phyloP scores from a whole-genome alignment of 495 filamentous ascomycete species.

The Apiosordaria backusii region DNA sequence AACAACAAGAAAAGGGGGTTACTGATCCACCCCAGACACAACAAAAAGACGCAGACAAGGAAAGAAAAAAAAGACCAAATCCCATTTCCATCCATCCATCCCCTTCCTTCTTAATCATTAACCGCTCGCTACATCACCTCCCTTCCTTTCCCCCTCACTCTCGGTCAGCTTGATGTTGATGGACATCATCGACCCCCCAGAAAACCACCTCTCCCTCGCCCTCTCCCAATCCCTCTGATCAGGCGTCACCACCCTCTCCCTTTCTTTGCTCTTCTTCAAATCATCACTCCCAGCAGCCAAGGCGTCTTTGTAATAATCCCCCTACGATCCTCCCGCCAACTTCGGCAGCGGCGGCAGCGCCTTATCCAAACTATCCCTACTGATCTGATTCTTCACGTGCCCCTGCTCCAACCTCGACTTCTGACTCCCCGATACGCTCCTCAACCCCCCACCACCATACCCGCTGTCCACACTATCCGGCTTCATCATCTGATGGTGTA shows the following conservation, averaged over 20 bases:
- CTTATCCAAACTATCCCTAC: slow-evolving; percentile 51
- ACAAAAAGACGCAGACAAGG: slow-evolving; percentile 10
- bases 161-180: not conserved
- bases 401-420: slow-evolving; percentile 17
- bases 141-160: not conserved
- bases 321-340: slow-evolving; percentile 22
- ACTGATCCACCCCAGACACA: not conserved
- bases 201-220: slow-evolving; percentile 16
- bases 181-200: not conserved
- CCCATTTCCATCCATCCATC: slow-evolving; percentile 1
- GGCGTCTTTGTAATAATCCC: slow-evolving; percentile 7
- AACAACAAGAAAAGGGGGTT: not conserved
- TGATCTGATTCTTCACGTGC: slow-evolving; percentile 27
- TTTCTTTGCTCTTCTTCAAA: too few relatives aligned
- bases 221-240: slow-evolving; percentile 19
- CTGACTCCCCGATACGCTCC: slow-evolving; percentile 28
- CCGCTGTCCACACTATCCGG: slow-evolving; percentile 39
- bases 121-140: not conserved
- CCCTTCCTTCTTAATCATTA: not conserved
- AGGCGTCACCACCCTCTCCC: not conserved
- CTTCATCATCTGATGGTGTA: slow-evolving; percentile 21
- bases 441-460: slow-evolving; percentile 29
- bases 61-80: slow-evolving; percentile 4
- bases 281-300: not conserved
- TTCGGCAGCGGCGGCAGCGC: slow-evolving; percentile 53